Evolutionary conservation across 371 early-diverging fungal species (phyloP), one percentile per base, ranked within the genome.

Genomic region (Rhizomucor pusillus): DNA sequence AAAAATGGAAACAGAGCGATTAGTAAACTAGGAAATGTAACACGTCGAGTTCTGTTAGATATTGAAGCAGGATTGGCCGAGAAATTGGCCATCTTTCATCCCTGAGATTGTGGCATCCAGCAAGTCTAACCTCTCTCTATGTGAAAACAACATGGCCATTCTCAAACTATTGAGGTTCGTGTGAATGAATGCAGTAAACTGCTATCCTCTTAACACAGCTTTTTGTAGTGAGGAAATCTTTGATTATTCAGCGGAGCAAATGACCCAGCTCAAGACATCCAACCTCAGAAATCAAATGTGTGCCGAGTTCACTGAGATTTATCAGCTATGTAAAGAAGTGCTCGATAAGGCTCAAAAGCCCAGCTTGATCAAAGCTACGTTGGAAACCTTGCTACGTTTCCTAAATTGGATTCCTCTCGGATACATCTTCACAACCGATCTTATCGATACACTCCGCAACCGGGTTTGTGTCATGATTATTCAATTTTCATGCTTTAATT

Each of bases 31-130:
- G n/a, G n/a, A n/a, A n/a, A n/a, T n/a, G n/a, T n/a, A n/a, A n/a
- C n/a, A n/a, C n/a, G n/a, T n/a, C n/a, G n/a, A n/a, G n/a, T n/a
- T n/a, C n/a, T 22, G 9, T 24, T 74, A 96, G 91, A 95, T 99
- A 44, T 77, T 99, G 55, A 99, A 99, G 75, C 97, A 99, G 73
- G 99, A 99, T 67, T 99, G 99, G 99, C 99, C 99, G 14, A 90
- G 93, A 55, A 93, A 97, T 64, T 99, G 99, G 99, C 99, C 99
- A 3, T 85, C 85, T 16, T 99, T 99, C 69, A 98, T 99, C 58
- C 90, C 95, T 20, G 99, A 99, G 69, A 90, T 99, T 59, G 93
- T 99, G 16, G 72, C 73, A n/a, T 92, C 96, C 7, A 93, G 95
- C 69, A 88, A 91, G 65, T 86, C 91, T 7, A 95, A 90, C 57